phyloP scores from a whole-genome alignment of 2,329 filamentous ascomycete species.

The Epichloe elymi region DNA sequence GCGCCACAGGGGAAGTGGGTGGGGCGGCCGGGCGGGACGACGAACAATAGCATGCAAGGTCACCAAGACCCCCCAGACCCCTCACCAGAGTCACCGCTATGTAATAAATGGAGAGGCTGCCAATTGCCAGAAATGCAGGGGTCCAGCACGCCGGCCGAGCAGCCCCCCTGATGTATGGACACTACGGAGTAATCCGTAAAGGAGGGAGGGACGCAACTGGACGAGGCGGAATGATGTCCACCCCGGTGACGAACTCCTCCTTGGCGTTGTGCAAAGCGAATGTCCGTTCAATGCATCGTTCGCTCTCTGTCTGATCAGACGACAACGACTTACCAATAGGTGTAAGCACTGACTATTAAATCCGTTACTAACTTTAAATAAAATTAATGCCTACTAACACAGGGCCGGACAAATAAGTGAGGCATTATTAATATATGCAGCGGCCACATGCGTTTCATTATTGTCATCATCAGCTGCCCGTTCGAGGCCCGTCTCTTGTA shows the following conservation, averaged over 20 bases:
- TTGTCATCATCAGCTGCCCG: neutral
- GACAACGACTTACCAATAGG: too few relatives aligned
- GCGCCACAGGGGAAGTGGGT: slow-evolving; percentile 2
- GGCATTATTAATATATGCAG: too few relatives aligned
- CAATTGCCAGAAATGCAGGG: neutral
- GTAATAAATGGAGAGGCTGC: neutral
- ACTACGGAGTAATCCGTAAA: neutral
- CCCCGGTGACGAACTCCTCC: too few relatives aligned
- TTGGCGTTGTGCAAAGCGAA: too few relatives aligned
- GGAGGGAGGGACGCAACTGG: too few relatives aligned
- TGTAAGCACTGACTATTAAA: too few relatives aligned
- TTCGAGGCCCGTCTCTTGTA: neutral
- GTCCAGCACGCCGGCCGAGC: neutral
- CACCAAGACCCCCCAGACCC: neutral
- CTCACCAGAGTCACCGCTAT: slow-evolving; percentile 1
- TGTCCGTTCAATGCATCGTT: too few relatives aligned
- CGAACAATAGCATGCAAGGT: neutral
- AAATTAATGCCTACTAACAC: too few relatives aligned
- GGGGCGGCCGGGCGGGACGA: neutral
- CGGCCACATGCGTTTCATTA: neutral
- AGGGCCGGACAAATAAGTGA: too few relatives aligned
- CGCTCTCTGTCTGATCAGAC: too few relatives aligned
- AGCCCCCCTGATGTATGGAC: neutral
- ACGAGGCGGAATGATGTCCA: too few relatives aligned
- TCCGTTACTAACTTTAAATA: too few relatives aligned